Evolutionary conservation across 768 basidiomycete genomes (phyloP), one percentile per base, ranked within the genome.

Genomic region (Rhodotorula babjevae): DNA sequence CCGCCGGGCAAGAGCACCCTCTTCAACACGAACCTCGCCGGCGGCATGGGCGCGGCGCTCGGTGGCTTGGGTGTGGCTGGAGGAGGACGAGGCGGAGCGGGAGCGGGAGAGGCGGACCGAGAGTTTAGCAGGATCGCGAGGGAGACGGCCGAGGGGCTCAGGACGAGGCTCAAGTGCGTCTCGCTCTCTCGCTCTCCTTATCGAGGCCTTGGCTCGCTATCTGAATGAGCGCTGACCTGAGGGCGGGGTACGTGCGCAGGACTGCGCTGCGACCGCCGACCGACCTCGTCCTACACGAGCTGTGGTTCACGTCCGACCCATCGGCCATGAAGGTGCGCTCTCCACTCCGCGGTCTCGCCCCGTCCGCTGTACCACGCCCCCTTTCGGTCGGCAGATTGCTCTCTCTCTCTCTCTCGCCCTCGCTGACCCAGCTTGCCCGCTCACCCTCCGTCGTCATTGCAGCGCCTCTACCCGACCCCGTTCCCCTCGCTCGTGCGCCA

Each of bases 301-400:
- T 76, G 18, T 76, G 72, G 63, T 71, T 68, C 61, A n/a, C 63
- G 49, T 58, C 71, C 49, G 75, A 76, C 61, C 27, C 63, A 29
- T 23, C 55, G 11, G 63, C 69, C 14, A 36, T 65, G 36, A 71
- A 71, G 59, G 75, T 75, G 3, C 49, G 62, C 27, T 12, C 47
- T 23, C 46, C 46, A 4, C 46, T 3, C 46, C 46, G 15, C 47
- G 2, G 15, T 49, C 47, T 49, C 47, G 15, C 18, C 21, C 47
- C 10, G 47, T 19, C 21, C 49, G 6, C 46, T 15, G 3, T 12
- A 7, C 3, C 46, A 3, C 46, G 46, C 6, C 46, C 46, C 15
- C 46, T 47, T 47, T 47, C 36, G n/a, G n/a, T n/a, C n/a, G n/a
- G n/a, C n/a, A n/a, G n/a, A n/a, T n/a, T n/a, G n/a, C n/a, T n/a